Evolutionary conservation across 75 land plant genomes (phyloP).

Genomic region (Sequoia sempervirens): DNA sequence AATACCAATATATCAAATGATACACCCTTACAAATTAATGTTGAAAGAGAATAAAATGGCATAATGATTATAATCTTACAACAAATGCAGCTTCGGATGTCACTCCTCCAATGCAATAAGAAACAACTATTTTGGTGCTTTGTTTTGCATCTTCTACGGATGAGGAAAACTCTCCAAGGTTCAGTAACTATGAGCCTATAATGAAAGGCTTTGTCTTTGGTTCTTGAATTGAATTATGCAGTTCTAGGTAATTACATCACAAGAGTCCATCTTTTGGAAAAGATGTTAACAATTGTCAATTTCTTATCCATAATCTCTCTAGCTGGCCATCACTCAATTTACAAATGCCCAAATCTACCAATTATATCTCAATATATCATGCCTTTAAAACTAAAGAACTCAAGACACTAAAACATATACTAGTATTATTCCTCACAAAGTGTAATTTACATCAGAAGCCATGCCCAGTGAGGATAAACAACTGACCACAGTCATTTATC

Average conservation of each 20-base stretch:
- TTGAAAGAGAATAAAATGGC: not conserved
- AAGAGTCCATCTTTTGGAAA: not conserved
- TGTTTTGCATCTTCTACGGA: slow-evolving; percentile 22
- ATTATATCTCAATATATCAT: not conserved
- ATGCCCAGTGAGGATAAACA: too few species aligned
- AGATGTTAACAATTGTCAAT: not conserved
- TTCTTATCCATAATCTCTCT: slow-evolving; percentile 6
- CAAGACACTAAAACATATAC: not conserved
- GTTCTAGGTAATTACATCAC: slow-evolving; percentile 4
- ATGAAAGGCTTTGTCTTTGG: slow-evolving; percentile 40
- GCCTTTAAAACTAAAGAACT: not conserved
- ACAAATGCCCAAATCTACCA: not conserved
- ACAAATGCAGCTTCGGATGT: slow-evolving; percentile 24
- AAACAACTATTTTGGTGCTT: slow-evolving; percentile 34
- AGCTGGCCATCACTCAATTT: not conserved
- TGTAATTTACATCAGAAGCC: not conserved
- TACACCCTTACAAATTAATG: not conserved
- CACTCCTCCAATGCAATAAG: slow-evolving; percentile 21
- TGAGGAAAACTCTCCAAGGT: slow-evolving; percentile 51
- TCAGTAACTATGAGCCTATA: slow-evolving; percentile 52
- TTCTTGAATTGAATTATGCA: slow-evolving; percentile 39
- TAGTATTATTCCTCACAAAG: not conserved
- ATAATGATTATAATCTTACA: slow-evolving; percentile 13
- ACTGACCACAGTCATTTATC: too few species aligned
- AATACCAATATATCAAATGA: not conserved